Conservation (phyloP, 176 grass and related monocot genomes). For the Microstegium vimineum region DNA sequence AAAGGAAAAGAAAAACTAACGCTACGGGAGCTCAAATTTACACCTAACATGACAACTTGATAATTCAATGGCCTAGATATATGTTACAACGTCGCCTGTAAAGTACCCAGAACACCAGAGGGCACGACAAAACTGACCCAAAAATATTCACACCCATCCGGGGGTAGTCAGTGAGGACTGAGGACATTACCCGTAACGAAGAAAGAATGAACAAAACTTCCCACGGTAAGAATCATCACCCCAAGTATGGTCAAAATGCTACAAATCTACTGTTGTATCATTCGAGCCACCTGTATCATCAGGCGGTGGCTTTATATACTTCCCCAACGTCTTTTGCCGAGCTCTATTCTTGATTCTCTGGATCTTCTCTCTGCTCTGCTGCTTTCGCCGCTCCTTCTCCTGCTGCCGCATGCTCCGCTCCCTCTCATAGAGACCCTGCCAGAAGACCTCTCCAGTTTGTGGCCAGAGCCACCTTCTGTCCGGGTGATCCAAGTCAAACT, state of each 20-base stretch:
- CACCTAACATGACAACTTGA: neutral
- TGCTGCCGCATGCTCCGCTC: constrained; percentile 78
- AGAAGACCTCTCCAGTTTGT: constrained; percentile 74
- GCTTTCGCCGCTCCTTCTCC: constrained; percentile 77
- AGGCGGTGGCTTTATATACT: constrained; percentile 79
- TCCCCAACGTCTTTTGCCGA: constrained; percentile 78
- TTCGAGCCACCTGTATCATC: constrained; percentile 42
- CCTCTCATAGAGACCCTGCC: constrained; percentile 91
- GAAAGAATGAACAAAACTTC: constrained; percentile 49
- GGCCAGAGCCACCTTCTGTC: constrained; percentile 83
- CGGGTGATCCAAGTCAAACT: constrained; percentile 58
- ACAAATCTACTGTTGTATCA: constrained; percentile 37
- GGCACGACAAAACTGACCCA: constrained; percentile 33
- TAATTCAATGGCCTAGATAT: constrained; percentile 7
- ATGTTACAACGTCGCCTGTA: constrained; percentile 25
- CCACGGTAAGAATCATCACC: constrained; percentile 24
- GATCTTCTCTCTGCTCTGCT: constrained; percentile 87
- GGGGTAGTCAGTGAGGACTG: neutral
- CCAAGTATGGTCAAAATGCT: constrained; percentile 48
- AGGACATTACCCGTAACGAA: neutral
- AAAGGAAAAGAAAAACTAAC: neutral
- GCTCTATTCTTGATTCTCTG: constrained; percentile 78
- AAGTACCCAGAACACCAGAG: neutral
- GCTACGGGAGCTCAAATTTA: constrained; percentile 21
- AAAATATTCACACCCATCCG: constrained; percentile 25